Percentiles rank a stretch among this genome's conserved stretches.
Conservation (phyloP, 768 basidiomycete species). For the Trametes punicea region DNA sequence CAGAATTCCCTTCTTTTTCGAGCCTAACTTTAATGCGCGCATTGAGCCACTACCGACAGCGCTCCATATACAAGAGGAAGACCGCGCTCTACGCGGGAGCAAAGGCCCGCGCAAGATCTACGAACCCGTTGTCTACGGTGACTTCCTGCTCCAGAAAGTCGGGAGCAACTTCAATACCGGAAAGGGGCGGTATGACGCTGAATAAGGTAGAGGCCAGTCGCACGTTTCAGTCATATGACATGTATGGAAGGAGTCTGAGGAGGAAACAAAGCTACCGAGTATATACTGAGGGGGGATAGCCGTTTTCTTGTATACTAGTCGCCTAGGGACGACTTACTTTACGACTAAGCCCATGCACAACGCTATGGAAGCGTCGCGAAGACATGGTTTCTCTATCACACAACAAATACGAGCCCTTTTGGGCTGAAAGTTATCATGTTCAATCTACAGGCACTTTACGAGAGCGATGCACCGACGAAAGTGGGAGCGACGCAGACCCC, state of each 20-base stretch:
- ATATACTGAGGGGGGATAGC: background rate
- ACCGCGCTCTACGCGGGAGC: constrained; percentile 15
- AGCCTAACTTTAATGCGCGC: constrained; percentile 77
- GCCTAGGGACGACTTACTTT: too few relatives aligned
- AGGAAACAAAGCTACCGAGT: too few relatives aligned
- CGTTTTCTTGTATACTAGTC: background rate
- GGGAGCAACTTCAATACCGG: constrained; percentile 62
- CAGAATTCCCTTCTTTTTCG: constrained; percentile 92
- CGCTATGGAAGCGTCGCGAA: too few relatives aligned
- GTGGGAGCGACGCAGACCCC: constrained; percentile 81
- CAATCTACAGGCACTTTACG: constrained; percentile 43
- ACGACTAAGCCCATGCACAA: too few relatives aligned
- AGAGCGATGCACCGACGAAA: constrained; percentile 88
- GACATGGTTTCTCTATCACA: background rate
- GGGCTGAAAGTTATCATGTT: background rate
- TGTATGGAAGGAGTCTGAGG: too few relatives aligned
- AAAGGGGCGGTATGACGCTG: constrained; percentile 31
- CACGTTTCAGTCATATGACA: background rate
- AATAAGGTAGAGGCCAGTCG: background rate
- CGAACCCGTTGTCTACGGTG: constrained; percentile 65
- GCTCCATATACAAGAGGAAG: constrained; percentile 39
- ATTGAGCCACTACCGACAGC: constrained; percentile 66
- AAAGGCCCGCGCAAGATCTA: constrained; percentile 32
- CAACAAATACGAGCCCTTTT: constrained; percentile 5
- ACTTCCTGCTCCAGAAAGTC: constrained; percentile 74